Base-by-base conservation (phyloP, 495 filamentous ascomycete genomes). In the Xylaria castorea region DNA sequence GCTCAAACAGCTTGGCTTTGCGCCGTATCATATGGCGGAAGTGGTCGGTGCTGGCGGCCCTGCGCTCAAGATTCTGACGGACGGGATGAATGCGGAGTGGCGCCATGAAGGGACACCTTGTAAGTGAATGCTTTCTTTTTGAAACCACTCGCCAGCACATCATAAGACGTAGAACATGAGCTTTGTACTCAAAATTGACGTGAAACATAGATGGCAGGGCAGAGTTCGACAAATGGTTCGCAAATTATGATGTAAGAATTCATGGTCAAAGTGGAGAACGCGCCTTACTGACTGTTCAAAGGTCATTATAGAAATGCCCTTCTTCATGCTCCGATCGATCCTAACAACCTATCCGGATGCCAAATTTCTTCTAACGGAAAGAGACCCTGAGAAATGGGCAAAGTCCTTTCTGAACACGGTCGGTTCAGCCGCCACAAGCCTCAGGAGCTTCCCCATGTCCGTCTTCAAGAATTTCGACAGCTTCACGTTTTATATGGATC, bases 301-400 rank as follows among this genome's bases (percentile, higher is more conserved):
- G 75, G 42, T 74, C 61, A 75, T 79, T 44, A 76, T 78, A 65
- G 79, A 81, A 63, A 74, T 81, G 71, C 75, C 76, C 3, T 76
- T 76, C 74, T 78, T 76, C 70, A 75, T 81, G 75, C 51, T 76
- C 5, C 73, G 70, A 6, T 75, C 75, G 50, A 61, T 36, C 20
- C 5, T 80, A 5, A 73, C 77, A 5, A 66, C 78, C 11, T 81
- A 81, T 60, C 79, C 79, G 2, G 77, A 80, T n/a, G 78, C 78
- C 53, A 81, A 80, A 32, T 81, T 80, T 65, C 70, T 81, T 34
- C 73, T 81, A 22, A 77, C 73, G 8, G 79, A 81, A 72, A 73
- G 79, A 44, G 65, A 80, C 25, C 78, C 79, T 18, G 76, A 80
- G n/a, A 79, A 79, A 53, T 81, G 79, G 79, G 76, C 74, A 18